Percentiles rank a stretch among this genome's conserved stretches.
phyloP scores from a whole-genome alignment of 2,329 filamentous ascomycete genomes.

The Epichloe typhina region DNA sequence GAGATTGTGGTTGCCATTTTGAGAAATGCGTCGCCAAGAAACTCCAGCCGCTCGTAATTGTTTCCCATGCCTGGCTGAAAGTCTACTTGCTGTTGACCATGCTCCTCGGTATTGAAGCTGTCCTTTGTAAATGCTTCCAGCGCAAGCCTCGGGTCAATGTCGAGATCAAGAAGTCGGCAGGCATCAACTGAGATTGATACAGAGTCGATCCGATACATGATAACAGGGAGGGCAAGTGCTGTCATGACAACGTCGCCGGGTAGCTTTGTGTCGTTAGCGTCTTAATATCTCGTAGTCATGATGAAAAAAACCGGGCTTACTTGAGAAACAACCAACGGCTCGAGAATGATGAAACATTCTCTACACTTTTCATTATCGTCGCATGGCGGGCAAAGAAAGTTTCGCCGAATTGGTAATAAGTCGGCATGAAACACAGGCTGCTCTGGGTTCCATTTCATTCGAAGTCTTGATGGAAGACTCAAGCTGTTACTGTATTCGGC shows the following conservation, averaged over 20 bases:
- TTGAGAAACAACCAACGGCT: conserved; percentile 63
- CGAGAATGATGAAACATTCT: conserved; percentile 56
- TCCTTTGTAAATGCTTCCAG: conserved; percentile 90
- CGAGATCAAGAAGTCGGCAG: conserved; percentile 49
- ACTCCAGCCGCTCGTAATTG: conserved; percentile 91
- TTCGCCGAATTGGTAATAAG: conserved; percentile 62
- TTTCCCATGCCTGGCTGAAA: conserved; percentile 78
- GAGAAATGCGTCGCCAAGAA: conserved; percentile 83
- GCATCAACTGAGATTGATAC: conserved; percentile 70
- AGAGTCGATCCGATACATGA: conserved; percentile 73
- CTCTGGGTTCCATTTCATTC: conserved; percentile 42
- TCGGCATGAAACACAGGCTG: conserved; percentile 75
- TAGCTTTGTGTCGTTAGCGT: conserved; percentile 33
- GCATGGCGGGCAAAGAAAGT: conserved; percentile 59
- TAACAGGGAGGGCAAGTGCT: conserved; percentile 65
- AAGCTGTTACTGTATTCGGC: conserved; percentile 74
- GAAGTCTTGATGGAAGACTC: conserved; percentile 44
- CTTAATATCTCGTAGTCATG: background rate
- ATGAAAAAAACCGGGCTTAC: conserved; percentile 32
- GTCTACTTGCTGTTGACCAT: conserved; percentile 52
- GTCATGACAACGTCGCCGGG: conserved; percentile 57
- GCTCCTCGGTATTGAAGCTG: conserved; percentile 69
- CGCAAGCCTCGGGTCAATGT: conserved; percentile 54
- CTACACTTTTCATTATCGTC: conserved; percentile 32
- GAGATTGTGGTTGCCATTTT: conserved; percentile 94